These are phyloP conservation scores for Phytophthora pinifolia DNA, from an alignment of 352 stramenopile genomes.

Conservation along the genomic window DNA sequence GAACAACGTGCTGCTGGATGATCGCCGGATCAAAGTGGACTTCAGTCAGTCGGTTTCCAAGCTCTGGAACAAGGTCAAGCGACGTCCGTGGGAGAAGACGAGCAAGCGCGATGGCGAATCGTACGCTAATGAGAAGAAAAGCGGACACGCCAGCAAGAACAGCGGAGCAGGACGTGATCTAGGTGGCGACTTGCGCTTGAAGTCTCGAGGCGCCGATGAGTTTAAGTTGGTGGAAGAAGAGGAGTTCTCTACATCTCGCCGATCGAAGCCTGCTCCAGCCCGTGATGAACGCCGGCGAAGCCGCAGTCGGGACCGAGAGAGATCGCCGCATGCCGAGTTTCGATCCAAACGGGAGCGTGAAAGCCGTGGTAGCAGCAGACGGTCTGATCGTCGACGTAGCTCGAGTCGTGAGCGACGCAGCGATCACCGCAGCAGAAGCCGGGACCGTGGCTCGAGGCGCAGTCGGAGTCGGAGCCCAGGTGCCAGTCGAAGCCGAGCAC, in stretches of 20 bases:
- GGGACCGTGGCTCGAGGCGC: slow-evolving; percentile 6
- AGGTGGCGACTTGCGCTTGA: slow-evolving; percentile 44
- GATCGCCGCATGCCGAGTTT: slow-evolving; percentile 6
- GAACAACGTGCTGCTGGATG: slow-evolving; percentile 99
- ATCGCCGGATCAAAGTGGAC: slow-evolving; percentile 95
- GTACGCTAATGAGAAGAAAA: slow-evolving; percentile 37
- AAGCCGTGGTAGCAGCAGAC: slow-evolving; percentile 9
- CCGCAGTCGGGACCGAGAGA: slow-evolving; percentile 23
- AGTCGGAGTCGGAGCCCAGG: slow-evolving; percentile 17
- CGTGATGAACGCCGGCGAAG: slow-evolving; percentile 19
- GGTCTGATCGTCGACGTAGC: slow-evolving; percentile 10
- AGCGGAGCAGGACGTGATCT: slow-evolving; percentile 28
- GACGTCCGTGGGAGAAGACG: slow-evolving; percentile 60
- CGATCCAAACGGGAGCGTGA: slow-evolving; percentile 18
- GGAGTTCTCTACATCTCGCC: slow-evolving; percentile 12
- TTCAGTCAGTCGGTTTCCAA: slow-evolving; percentile 99
- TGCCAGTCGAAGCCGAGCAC: slow-evolving; percentile 5
- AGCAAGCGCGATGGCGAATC: slow-evolving; percentile 54
- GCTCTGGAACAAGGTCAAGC: slow-evolving; percentile 93
- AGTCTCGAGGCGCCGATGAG: slow-evolving; percentile 28
- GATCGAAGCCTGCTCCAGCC: slow-evolving; percentile 8
- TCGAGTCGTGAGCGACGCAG: slow-evolving; percentile 10
- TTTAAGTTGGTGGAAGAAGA: slow-evolving; percentile 61
- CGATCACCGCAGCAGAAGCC: slow-evolving; percentile 18
- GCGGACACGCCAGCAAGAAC: slow-evolving; percentile 10